These are phyloP conservation scores for Mallotus nudiflorus DNA, from an alignment of 345 rosid species.

Conservation along the genomic window DNA sequence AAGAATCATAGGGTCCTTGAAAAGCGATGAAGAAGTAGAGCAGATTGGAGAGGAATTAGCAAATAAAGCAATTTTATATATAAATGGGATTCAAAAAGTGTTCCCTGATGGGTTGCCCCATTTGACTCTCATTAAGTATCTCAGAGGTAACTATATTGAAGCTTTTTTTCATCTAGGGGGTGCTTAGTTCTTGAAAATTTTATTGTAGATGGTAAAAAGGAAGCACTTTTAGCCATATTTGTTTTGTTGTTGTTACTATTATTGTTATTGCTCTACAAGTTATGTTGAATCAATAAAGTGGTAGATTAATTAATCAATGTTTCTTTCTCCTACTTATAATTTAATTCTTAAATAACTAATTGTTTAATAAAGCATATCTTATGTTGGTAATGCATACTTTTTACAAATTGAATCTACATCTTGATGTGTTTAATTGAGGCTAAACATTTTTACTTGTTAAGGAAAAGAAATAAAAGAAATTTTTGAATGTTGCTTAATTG, in stretches of 20 bases:
- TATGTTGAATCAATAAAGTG: neutral
- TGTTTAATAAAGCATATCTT: neutral
- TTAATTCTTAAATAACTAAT: neutral
- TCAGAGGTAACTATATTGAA: conserved; percentile 60
- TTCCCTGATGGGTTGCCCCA: conserved; percentile 90
- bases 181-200: neutral
- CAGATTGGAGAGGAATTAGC: conserved; percentile 39
- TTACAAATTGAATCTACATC: neutral
- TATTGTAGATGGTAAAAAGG: no score
- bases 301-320: neutral
- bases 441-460: no score
- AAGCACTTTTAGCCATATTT: neutral
- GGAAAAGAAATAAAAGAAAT: no score
- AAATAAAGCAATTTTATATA: conserved; percentile 64
- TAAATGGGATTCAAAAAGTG: conserved; percentile 87
- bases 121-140: conserved; percentile 89
- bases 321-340: neutral
- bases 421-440: neutral
- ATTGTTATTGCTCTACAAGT: no score
- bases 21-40: conserved; percentile 47
- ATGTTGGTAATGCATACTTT: no score
- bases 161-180: neutral
- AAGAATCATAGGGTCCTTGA: conserved; percentile 50
- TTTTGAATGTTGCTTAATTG: no score
- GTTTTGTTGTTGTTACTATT: neutral